phyloP scores from a whole-genome alignment of 2,329 filamentous ascomycete genomes.

The Cladosporium sphaerospermum region DNA sequence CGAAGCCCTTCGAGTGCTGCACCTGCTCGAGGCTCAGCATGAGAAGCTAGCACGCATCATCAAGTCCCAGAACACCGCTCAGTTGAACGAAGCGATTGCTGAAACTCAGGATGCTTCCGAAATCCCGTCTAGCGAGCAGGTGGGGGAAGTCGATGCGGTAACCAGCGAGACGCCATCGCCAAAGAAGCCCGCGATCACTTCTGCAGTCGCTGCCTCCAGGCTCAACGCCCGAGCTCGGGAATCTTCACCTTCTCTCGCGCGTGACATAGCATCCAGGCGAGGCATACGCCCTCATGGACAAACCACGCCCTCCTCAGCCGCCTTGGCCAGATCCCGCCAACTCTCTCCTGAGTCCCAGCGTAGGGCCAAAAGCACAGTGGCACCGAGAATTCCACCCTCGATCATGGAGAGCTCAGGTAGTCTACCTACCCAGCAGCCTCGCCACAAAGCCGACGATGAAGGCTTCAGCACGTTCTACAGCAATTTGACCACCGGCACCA shows the following conservation, averaged over 20 bases:
- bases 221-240: conserved; percentile 25
- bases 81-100: conserved; percentile 7
- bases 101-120: conserved; percentile 5
- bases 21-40: conserved; percentile 83
- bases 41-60: conserved; percentile 75
- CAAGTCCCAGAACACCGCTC: conserved; percentile 42
- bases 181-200: conserved; percentile 18
- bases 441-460: conserved; percentile 42
- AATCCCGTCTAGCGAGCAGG: conserved; percentile 3
- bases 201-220: conserved; percentile 20
- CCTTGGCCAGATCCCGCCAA: conserved; percentile 25
- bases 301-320: conserved; percentile 21
- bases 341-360: conserved; percentile 27
- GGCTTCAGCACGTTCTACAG: conserved; percentile 88
- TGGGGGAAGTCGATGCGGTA: background rate
- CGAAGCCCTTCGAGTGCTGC: conserved; percentile 73
- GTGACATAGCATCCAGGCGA: conserved; percentile 33
- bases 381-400: conserved; percentile 25
- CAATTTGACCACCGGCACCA: conserved; percentile 72
- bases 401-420: conserved; percentile 22
- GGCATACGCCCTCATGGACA: conserved; percentile 25
- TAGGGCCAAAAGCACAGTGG: conserved; percentile 12
- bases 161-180: conserved; percentile 6
- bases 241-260: conserved; percentile 31
- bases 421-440: conserved; percentile 10